These are phyloP conservation scores for Bertia moriformis DNA, from an alignment of 2,329 filamentous ascomycete genomes.

Conservation along the genomic window DNA sequence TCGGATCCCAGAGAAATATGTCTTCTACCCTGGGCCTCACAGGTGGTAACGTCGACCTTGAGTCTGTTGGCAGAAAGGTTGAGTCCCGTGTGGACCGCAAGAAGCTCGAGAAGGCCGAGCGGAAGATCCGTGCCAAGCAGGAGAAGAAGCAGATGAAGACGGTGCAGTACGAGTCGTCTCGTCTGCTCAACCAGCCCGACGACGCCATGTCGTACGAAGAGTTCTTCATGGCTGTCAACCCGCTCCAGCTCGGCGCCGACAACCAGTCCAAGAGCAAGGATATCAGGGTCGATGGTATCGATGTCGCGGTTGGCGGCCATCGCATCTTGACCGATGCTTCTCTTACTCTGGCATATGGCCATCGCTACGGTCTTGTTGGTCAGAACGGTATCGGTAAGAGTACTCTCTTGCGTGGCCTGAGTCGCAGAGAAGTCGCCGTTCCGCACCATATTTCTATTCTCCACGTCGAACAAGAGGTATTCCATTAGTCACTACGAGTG, in stretches of 20 bases:
- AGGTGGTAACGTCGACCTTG: constrained; percentile 72
- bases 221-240: constrained; percentile 99
- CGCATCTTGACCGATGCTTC: constrained; percentile 85
- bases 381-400: constrained; percentile 98
- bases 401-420: constrained; percentile 82
- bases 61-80: constrained; percentile 89
- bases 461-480: constrained; percentile 92
- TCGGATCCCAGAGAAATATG: constrained; percentile 85
- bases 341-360: constrained; percentile 78
- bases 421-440: constrained; percentile 83
- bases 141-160: constrained; percentile 98
- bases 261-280: constrained; percentile 85
- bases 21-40: constrained; percentile 86
- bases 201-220: constrained; percentile 89
- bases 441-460: constrained; percentile 97
- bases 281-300: constrained; percentile 92
- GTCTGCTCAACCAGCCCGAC: constrained; percentile 69
- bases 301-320: constrained; percentile 78
- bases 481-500: constrained; percentile 8
- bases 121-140: constrained; percentile 95
- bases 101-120: constrained; percentile 97
- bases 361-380: constrained; percentile 91
- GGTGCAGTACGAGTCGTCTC: constrained; percentile 92
- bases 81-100: constrained; percentile 96
- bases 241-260: constrained; percentile 65